Base-by-base conservation (phyloP, 495 filamentous ascomycete genomes). In the Penicillium pancosmium region DNA sequence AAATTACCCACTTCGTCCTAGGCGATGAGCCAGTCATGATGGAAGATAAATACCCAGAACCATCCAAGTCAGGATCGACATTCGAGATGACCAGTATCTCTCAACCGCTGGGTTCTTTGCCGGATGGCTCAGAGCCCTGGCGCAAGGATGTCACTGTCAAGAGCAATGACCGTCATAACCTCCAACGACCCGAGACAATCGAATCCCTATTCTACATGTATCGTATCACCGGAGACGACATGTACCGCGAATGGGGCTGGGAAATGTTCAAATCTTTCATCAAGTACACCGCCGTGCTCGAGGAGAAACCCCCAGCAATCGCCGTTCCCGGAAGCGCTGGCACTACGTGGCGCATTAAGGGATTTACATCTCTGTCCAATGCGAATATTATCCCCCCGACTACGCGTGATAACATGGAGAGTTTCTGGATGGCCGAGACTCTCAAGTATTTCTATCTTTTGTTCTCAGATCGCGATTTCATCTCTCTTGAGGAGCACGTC, bases 171-270 rank as follows among this genome's bases (percentile, higher is more conserved):
- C 73, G 76, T 4, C 94, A 97, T 73, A 99, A 99, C 68, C 79
- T 98, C n/a, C 94, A 97, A 76, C 84, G 94, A 25, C 94, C 94
- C 5, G 95, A 98, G 73, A 97, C 94, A 0, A 86, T 97, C 44
- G 94, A 98, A 73, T 93, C 89, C 54, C 78, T 99, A 50, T 92
- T 98, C 72, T 94, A 98, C 74, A 95, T 99, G 92, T 99, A 93
- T 88, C 87, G 94, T 53, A 93, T 99, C 69, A 99, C 94, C 16
- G 92, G 91, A 31, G 93, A 99, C 57, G 79, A 83, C 25, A 91
- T 84, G 61, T 99, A 99, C 72, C 85, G 94, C 13, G 83, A 97
- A 60, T 98, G 94, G 94, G 94, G 95, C 8, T 99, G 94, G 94
- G 87, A 95, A 60, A 98, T 98, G 84, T 99, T 99, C 78, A 86